A percentile compares a stretch with the other conserved stretches of the same genome.
Conservation (phyloP, 1,139 yeast genomes). For the Protomyces gravidus region DNA sequence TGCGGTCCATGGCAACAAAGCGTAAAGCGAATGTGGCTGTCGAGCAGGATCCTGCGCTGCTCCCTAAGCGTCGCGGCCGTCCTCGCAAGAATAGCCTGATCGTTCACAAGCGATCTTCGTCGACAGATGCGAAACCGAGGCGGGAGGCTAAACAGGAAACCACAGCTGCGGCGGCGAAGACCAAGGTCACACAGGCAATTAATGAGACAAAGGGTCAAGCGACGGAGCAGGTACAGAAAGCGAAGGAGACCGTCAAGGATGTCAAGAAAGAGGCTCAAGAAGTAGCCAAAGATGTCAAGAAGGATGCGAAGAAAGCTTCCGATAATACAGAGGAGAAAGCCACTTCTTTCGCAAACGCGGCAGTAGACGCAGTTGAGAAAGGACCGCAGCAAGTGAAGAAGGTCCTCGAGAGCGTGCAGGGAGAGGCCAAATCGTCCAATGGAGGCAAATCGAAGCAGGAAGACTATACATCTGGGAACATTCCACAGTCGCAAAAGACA, state of each 20-base stretch:
- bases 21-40: conserved; percentile 6
- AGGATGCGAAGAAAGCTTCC: neutral
- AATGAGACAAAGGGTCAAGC: conserved; percentile 4
- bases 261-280: neutral
- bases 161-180: neutral
- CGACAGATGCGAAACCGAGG: conserved; percentile 16
- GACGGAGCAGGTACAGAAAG: neutral
- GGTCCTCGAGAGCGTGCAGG: conserved; percentile 5
- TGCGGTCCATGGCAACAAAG: conserved; percentile 18
- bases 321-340: conserved; percentile 6
- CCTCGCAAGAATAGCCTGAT: conserved; percentile 14
- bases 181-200: neutral
- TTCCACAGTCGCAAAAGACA: conserved; percentile 19
- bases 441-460: conserved; percentile 1
- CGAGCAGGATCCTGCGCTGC: conserved; percentile 2
- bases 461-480: neutral
- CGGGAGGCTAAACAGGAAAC: neutral
- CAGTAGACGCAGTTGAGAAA: conserved; percentile 14
- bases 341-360: conserved; percentile 8
- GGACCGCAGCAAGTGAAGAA: neutral
- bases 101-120: conserved; percentile 15
- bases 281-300: neutral
- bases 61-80: conserved; percentile 21
- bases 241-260: neutral
- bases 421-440: neutral